Conservation (phyloP, 768 basidiomycete genomes). For the Stropharia rugosoannulata region DNA sequence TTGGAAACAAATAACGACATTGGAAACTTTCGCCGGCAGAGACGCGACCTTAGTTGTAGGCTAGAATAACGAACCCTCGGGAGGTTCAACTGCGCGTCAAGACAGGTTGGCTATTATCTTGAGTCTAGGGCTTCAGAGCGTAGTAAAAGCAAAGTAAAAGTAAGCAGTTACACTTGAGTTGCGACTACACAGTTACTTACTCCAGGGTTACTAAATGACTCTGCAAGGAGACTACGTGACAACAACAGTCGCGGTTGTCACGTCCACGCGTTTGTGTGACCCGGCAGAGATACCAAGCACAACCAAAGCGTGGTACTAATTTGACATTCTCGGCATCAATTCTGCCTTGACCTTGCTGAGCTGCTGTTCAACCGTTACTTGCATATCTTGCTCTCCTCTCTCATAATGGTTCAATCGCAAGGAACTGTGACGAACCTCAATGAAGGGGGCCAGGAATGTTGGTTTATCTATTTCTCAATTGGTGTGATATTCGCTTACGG, state of each 20-base stretch:
- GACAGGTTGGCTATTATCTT: no score
- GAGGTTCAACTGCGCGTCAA: no score
- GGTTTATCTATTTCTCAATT: background rate
- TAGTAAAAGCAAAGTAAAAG: no score
- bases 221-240: background rate
- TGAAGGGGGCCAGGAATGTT: slow-evolving; percentile 30
- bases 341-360: background rate
- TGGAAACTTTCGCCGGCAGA: background rate
- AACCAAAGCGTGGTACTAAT: background rate
- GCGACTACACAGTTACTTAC: no score
- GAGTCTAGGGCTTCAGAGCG: no score
- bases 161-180: no score
- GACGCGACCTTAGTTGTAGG: slow-evolving; percentile 1
- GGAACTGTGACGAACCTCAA: slow-evolving; percentile 23
- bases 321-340: background rate
- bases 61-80: no score
- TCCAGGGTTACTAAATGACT: no score
- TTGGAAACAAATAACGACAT: slow-evolving; percentile 25
- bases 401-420: slow-evolving; percentile 14
- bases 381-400: background rate
- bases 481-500: background rate
- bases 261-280: slow-evolving; percentile 8
- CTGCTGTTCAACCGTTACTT: background rate
- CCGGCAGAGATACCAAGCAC: background rate
- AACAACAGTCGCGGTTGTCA: slow-evolving; percentile 17